Evolutionary conservation across 1,284 basidiomycete genomes (phyloP).

Genomic region (Apiotrichum siamense): DNA sequence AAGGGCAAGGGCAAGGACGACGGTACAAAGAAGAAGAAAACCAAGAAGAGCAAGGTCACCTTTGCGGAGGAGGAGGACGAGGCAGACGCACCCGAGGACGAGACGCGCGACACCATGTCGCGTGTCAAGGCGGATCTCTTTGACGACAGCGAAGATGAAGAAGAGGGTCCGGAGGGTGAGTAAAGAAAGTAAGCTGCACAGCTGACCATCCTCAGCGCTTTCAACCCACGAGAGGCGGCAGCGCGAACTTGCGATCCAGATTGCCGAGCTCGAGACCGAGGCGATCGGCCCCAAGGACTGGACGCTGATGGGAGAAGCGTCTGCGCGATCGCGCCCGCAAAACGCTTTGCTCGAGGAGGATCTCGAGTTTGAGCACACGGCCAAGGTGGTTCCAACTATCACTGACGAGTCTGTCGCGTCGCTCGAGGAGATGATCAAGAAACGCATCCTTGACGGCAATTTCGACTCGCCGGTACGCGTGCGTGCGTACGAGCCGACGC

Average conservation of each 20-base stretch:
- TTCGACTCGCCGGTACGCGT: conserved; percentile 90
- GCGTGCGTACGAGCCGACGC: conserved; percentile 68
- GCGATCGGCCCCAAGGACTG: conserved; percentile 67
- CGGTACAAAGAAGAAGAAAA: conserved; percentile 40
- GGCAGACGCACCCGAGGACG: conserved; percentile 31
- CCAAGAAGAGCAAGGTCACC: conserved; percentile 40
- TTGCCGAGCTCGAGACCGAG: conserved; percentile 52
- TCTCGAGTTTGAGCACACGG: conserved; percentile 84
- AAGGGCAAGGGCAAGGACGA: conserved; percentile 33
- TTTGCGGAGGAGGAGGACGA: conserved; percentile 28
- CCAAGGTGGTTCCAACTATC: conserved; percentile 79
- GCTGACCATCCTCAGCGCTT: conserved; percentile 28
- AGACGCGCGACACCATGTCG: conserved; percentile 46
- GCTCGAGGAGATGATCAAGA: conserved; percentile 88
- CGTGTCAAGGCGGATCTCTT: conserved; percentile 54
- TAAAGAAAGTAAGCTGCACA: not conserved
- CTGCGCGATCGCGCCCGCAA: conserved; percentile 71
- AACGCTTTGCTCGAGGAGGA: conserved; percentile 91
- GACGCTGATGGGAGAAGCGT: conserved; percentile 88
- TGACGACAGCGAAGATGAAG: conserved; percentile 51
- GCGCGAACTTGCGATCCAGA: conserved; percentile 51
- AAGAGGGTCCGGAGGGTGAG: conserved; percentile 35
- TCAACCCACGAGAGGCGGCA: conserved; percentile 53
- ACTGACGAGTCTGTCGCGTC: conserved; percentile 80
- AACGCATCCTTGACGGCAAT: conserved; percentile 71